Evolutionary conservation across 768 basidiomycete genomes (phyloP).

Genomic region (Kondoa subrosea): DNA sequence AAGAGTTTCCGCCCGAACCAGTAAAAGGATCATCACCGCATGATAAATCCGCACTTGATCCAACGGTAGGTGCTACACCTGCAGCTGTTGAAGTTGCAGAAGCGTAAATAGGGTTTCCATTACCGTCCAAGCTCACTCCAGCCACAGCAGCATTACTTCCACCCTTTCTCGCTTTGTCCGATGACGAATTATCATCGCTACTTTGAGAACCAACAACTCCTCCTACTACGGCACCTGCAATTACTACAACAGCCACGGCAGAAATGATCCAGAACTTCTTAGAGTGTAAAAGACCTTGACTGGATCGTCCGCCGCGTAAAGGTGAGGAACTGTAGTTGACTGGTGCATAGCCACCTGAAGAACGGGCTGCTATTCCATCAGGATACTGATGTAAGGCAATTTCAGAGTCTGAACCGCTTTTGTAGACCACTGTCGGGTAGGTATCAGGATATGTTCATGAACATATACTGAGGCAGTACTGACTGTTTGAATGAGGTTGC

Average conservation of each 20-base stretch:
- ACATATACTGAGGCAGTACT: no score
- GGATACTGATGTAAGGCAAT: background rate
- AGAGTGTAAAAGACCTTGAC: background rate
- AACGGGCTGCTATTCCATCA: background rate
- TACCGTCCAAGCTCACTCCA: slow-evolving; percentile 9
- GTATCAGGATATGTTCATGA: no score
- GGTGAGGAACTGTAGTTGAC: background rate
- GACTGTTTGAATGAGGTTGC: no score
- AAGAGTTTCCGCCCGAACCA: slow-evolving; percentile 34
- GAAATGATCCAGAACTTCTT: background rate
- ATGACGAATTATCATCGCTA: background rate
- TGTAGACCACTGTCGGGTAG: background rate
- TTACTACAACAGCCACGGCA: background rate
- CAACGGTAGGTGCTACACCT: slow-evolving; percentile 38
- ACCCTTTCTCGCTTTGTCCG: background rate
- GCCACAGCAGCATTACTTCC: background rate
- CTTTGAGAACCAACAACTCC: background rate
- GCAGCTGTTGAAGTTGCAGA: slow-evolving; percentile 49
- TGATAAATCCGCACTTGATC: slow-evolving; percentile 34
- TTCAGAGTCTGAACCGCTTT: background rate
- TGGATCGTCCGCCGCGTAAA: background rate
- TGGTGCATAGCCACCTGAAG: background rate
- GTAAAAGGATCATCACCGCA: slow-evolving; percentile 77
- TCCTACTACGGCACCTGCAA: background rate
- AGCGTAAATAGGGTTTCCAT: slow-evolving; percentile 28